phyloP scores from a whole-genome alignment of 2,329 filamentous ascomycete genomes.

The Emmonsia crescens region DNA sequence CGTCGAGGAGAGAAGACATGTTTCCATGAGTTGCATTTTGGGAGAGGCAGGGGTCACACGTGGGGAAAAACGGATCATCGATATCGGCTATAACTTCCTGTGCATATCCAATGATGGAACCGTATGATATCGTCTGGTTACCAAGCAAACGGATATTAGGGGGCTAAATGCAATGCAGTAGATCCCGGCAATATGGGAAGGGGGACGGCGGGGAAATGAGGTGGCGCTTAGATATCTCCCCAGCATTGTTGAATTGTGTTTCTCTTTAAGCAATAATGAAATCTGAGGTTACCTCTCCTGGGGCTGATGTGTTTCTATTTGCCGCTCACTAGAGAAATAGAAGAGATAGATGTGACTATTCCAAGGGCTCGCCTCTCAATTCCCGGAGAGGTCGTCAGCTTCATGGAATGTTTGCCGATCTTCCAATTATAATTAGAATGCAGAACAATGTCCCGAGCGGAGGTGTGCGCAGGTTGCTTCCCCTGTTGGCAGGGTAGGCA shows the following conservation, averaged over 20 bases:
- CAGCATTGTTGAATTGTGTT: not conserved
- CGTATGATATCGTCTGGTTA: not conserved
- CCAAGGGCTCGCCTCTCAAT: not conserved
- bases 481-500: not conserved
- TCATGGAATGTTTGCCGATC: not conserved
- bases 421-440: not conserved
- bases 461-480: not conserved
- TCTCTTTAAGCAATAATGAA: not conserved
- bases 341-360: not conserved
- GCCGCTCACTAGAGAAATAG: not conserved
- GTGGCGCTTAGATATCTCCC: not conserved
- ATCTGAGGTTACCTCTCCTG: not conserved
- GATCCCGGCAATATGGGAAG: not conserved
- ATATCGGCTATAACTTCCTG: not conserved
- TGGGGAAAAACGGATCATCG: not conserved
- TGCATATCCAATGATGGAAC: not conserved
- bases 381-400: not conserved
- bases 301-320: not conserved
- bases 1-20: not conserved
- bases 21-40: not conserved
- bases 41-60: not conserved
- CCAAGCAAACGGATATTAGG: not conserved
- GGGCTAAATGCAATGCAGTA: not conserved
- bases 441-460: not conserved
- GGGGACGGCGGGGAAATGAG: not conserved